Base-by-base conservation (phyloP, 331 rosid genomes). In the Stylosanthes scabra region DNA sequence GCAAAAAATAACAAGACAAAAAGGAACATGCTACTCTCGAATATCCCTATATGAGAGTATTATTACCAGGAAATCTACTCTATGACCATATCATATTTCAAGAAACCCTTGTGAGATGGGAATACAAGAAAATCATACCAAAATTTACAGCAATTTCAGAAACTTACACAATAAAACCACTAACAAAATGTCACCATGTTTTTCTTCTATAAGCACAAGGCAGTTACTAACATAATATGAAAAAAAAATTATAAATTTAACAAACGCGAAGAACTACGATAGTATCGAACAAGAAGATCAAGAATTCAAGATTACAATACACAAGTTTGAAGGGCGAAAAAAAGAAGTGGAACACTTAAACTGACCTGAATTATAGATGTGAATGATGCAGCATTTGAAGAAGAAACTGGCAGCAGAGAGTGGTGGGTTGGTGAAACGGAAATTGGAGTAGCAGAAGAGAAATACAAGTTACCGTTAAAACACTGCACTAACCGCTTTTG, bases 341-440 rank as follows among this genome's bases (percentile, higher is more conserved):
- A 63, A 31, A 14, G 40, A 60, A 9, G 52, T n/a, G 51, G 54
- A 49, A 68, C 71, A 62, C 51, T 49, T 67, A 77, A 68, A 72
- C 49, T 34, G 79, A 88, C 90, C 88, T 78, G 76, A 66, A 39
- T 14, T 31, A 45, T 9, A 28, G 55, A 58, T 72, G 44, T 78
- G 39, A 80, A 2, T 63, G 6, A 51, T 51, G 57, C 57, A 13
- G 57, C 57, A 51, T 51, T 51, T 14, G 27, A 16, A 51, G 57
- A n/a, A 14, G 45, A 6, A 45, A 8, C 3, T 45, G 50, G 13
- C 50, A 5, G 55, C 60, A 75, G 58, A 7, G 13, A 37, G 57
- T 51, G 57, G 0, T 56, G 61, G 8, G 65, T 59, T 6, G 3
- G 65, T 13, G 39, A 59, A 65, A 16, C 11, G 31, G 9, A 34